Evolutionary conservation across 306 rosid species (phyloP), one percentile per base, ranked within the genome.

Genomic region (Dalbergia cochinchinensis): DNA sequence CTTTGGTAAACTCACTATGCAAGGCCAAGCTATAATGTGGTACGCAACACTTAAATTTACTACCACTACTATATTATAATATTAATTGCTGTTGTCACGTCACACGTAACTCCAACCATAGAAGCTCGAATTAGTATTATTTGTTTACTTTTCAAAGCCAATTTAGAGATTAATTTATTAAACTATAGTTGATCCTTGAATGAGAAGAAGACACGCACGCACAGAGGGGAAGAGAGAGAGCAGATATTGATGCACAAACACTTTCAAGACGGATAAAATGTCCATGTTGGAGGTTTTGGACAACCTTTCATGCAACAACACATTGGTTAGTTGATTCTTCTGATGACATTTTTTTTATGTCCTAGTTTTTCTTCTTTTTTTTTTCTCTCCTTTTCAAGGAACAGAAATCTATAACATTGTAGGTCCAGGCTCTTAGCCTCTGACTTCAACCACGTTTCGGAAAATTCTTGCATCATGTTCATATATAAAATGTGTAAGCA

Each of bases 201-300:
- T 31, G 61, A 31, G 47, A 74, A 41, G 31, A 59, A 8, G 54
- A 59, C 58, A 60, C 4, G 8, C 3, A 9, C 11, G n/a, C n/a
- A n/a, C n/a, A n/a, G n/a, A 39, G 6, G 1, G 57, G 11, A 3
- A 4, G 59, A 69, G 57, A 53, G 11, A 44, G 55, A 33, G 35
- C 10, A 66, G 78, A 35, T 18, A 31, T 26, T 50, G 26, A 69
- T 26, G 26, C 60, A 13, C 76, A 67, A 58, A 20, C 59, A 13
- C 47, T 60, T 76, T 73, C 45, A 77, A 42, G 85, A 77, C 39
- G 15, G 96, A 81, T 86, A 79, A 81, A 79, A 85, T 45, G 93
- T 86, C 89, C 61, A 55, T 19, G 41, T 83, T 86, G 88, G 84
- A 87, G 80, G 96, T 85, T 91, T 80, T 15, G 74, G 37, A 74